These are phyloP conservation scores for Bruguiera hainesii DNA, from an alignment of 441 rosid species.

Conservation along the genomic window DNA sequence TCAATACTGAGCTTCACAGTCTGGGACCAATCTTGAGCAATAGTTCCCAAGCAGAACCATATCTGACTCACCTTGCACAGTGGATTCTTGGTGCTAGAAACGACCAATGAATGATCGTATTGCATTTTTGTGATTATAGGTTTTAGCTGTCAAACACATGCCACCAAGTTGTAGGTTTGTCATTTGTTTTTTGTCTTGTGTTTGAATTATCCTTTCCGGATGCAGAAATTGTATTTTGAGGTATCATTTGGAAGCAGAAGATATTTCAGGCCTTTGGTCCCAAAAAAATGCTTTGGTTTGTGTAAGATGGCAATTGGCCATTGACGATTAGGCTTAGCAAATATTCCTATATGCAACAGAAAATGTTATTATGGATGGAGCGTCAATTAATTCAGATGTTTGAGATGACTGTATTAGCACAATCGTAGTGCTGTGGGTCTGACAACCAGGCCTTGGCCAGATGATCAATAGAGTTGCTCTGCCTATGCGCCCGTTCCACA, in stretches of 20 bases:
- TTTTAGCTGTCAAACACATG: neutral
- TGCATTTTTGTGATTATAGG: neutral
- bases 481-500: constrained; percentile 24
- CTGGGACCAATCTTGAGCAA: constrained; percentile 78
- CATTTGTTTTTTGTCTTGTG: too few relatives aligned
- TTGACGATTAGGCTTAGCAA: too few relatives aligned
- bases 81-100: constrained; percentile 78
- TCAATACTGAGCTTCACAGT: constrained; percentile 81
- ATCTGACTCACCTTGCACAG: constrained; percentile 94
- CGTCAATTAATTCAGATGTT: neutral
- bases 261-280: too few relatives aligned
- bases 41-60: constrained; percentile 89
- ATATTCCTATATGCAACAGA: too few relatives aligned
- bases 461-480: constrained; percentile 12
- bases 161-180: too few relatives aligned
- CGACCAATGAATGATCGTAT: constrained; percentile 31
- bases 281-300: too few relatives aligned
- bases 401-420: constrained; percentile 8
- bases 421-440: constrained; percentile 13
- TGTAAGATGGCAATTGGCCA: too few relatives aligned
- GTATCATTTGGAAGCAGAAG: too few relatives aligned
- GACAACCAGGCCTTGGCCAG: constrained; percentile 23
- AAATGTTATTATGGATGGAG: too few relatives aligned
- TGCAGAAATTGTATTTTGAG: too few relatives aligned
- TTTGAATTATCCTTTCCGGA: too few relatives aligned